Evolutionary conservation across 768 basidiomycete species (phyloP).

Genomic region (Tricholoma furcatifolium): DNA sequence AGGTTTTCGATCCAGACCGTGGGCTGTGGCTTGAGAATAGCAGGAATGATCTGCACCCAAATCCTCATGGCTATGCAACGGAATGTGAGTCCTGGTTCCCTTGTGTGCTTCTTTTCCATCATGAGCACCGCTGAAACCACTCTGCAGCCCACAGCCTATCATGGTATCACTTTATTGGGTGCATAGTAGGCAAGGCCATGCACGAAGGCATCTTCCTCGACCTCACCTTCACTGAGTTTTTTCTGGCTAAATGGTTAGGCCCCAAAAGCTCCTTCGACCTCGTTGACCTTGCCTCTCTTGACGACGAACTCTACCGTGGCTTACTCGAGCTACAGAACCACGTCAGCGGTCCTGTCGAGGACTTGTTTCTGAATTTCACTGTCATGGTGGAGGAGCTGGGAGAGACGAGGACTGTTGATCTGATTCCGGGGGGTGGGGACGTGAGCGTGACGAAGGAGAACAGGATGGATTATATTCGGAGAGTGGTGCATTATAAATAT

Average conservation of each 20-base stretch:
- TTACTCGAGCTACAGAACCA: constrained; percentile 93
- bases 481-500: constrained; percentile 84
- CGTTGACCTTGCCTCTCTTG: constrained; percentile 89
- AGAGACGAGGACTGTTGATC: constrained; percentile 68
- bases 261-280: constrained; percentile 90
- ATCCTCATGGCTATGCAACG: constrained; percentile 87
- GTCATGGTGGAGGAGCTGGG: constrained; percentile 92
- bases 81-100: constrained; percentile 64
- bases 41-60: constrained; percentile 94
- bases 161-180: constrained; percentile 93
- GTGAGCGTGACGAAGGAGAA: constrained; percentile 88
- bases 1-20: constrained; percentile 92
- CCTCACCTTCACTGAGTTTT: constrained; percentile 94
- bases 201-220: constrained; percentile 96
- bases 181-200: constrained; percentile 93
- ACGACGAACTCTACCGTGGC: constrained; percentile 90
- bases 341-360: constrained; percentile 72
- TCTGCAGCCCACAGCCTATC: constrained; percentile 71
- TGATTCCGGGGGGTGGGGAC: constrained; percentile 80
- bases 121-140: background rate
- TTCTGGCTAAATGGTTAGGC: constrained; percentile 94
- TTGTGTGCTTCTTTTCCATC: background rate
- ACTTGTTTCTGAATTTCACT: constrained; percentile 87
- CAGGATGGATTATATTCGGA: constrained; percentile 83
- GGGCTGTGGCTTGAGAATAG: constrained; percentile 91